Base-by-base conservation (phyloP, 1,284 basidiomycete species). In the Porodaedalea pini region DNA sequence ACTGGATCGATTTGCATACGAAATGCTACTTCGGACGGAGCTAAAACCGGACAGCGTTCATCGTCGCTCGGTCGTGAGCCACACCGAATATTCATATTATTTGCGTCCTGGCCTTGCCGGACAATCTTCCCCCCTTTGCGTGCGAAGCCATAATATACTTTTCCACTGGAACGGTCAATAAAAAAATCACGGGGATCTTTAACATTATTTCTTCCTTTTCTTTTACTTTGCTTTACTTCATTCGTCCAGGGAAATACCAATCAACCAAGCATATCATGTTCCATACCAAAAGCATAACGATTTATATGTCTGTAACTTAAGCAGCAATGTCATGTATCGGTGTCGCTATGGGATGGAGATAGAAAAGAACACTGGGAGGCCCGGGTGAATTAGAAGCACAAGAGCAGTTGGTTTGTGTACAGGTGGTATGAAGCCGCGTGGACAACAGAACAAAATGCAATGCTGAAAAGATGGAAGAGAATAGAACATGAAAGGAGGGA, bases 281-380 rank as follows among this genome's bases (percentile, higher is more conserved):
- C 44, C 29, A 49, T 55, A 37, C 10, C 54, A 48, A 55, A 53
- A 55, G 29, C 47, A 50, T 50, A 43, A 8, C 54, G n/a, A 55
- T 10, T 34, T 53, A 43, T 31, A 40, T 56, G 8, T 36, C 49
- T 56, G 37, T 56, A 56, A 49, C 41, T 47, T 56, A 48, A 27
- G 6, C 17, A 19, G 52, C 41, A 45, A 15, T 36, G 5, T 7
- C 45, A 31, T 47, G 45, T 29, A 47, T 47, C 17, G 25, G 6
- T 29, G 45, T 47, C 8, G 45, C 11, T 47, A 47, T 15, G n/a
- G 17, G n/a, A 31, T 2, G 25, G 23, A 34, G 32, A 34, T 34
- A 34, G 13, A 17, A 21, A 25, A 21, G 6, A 4, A 49, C 11
- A 21, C 7, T 7, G 19, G 29, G 47, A 21, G 25, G 23, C n/a